Evolutionary conservation across 345 rosid species (phyloP), one percentile per base, ranked within the genome.

Genomic region (Schrenkiella parvula): DNA sequence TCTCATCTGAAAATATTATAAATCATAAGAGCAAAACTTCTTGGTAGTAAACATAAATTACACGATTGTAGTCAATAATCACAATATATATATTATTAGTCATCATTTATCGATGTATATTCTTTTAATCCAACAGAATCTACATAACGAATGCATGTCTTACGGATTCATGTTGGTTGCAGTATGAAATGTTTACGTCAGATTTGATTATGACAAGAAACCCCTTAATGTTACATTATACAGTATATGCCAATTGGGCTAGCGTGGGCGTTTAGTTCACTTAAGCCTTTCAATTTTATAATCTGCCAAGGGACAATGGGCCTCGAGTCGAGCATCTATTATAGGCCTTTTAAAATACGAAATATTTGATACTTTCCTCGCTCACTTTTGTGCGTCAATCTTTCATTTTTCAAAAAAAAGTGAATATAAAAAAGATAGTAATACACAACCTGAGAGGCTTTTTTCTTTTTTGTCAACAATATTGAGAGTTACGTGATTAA

Each of bases 301-400:
- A 29, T 5, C 39, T 41, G 18, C 18, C 15, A 53, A 73, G 4
- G 0, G 10, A 25, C n/a, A 66, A 22, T 59, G 68, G 78, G 78
- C 64, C 48, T 29, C 0, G 0, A n/a, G n/a, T n/a, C n/a, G n/a
- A 15, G 22, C 12, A 50, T 48, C 23, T 26, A 14, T 14, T 0
- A 31, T 61, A 13, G 74, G 73, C 74, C 61, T 51, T 25, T 12
- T 3, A 12, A 21, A 64, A 43, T 12, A 17, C 9, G 14, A 34
- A 47, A 14, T 2, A 13, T 13, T n/a, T 2, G 48, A 14, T 17
- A 15, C 15, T 38, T 31, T 55, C 35, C 8, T 56, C 34, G 1
- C 55, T 10, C 12, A 42, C 58, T 48, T 41, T 60, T 19, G 42
- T 41, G 8, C 25, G 61, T 39, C 42, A 17, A 15, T 0, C 22